Evolutionary conservation across 2,329 filamentous ascomycete species (phyloP).

Genomic region (Aspergillus pseudotamarii): DNA sequence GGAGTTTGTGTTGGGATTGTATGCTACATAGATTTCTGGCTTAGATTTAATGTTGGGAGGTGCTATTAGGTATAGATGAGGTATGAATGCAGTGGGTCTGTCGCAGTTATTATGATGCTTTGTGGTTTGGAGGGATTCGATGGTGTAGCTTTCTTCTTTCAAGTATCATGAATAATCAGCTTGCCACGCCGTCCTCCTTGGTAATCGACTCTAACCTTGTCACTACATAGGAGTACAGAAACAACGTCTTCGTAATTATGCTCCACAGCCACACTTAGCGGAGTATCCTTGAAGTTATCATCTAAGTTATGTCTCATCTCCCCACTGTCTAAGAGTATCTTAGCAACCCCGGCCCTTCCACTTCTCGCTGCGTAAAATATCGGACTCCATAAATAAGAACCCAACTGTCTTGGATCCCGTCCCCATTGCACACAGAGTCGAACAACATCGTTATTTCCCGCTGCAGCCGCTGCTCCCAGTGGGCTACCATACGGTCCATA

Average conservation of each 20-base stretch:
- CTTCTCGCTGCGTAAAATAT: conserved; percentile 2
- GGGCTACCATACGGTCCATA: conserved; percentile 7
- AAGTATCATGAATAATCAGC: too few species aligned
- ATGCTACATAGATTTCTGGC: too few species aligned
- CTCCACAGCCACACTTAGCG: background rate
- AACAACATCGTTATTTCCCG: conserved; percentile 1
- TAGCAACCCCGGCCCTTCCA: background rate
- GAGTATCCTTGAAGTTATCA: background rate
- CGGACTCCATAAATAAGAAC: background rate
- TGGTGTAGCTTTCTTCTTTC: too few species aligned
- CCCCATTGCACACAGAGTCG: background rate
- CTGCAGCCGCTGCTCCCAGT: conserved; percentile 5
- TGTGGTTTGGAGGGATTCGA: too few species aligned
- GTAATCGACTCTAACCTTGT: background rate
- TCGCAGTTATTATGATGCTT: too few species aligned
- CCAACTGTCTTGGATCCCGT: background rate
- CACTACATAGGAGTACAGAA: background rate
- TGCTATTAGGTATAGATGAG: too few species aligned
- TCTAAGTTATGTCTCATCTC: background rate
- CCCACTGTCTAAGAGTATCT: background rate
- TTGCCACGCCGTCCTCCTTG: background rate
- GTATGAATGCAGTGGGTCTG: too few species aligned
- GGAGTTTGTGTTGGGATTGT: too few species aligned
- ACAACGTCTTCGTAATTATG: background rate
- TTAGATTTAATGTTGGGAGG: too few species aligned